Percentiles rank a stretch among this genome's conserved stretches.
phyloP scores from a whole-genome alignment of 768 basidiomycete genomes.

The Russula foetens region DNA sequence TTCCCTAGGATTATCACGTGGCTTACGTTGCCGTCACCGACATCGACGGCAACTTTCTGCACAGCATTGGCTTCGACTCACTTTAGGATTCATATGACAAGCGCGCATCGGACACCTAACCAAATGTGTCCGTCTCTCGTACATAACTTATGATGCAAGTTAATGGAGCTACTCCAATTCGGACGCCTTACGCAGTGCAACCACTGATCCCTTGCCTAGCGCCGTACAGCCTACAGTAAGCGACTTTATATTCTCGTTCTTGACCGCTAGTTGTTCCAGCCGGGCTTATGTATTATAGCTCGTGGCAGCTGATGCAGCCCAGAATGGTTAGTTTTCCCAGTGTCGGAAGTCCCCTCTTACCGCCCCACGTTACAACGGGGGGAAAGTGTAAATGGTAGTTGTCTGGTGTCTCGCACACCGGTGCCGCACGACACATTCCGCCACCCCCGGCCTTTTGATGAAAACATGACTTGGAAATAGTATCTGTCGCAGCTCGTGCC shows the following conservation, averaged over 20 bases:
- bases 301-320: neutral
- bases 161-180: neutral
- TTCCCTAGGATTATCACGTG: neutral
- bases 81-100: neutral
- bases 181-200: neutral
- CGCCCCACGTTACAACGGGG: neutral
- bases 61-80: neutral
- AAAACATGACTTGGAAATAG: neutral
- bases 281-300: constrained; percentile 6
- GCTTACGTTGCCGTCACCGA: neutral
- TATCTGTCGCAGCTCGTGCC: neutral
- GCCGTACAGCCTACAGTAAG: constrained; percentile 18
- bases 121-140: neutral
- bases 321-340: constrained; percentile 4
- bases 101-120: neutral
- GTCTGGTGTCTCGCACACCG: neutral
- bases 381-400: neutral
- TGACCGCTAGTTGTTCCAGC: constrained; percentile 10
- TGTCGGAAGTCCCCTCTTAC: neutral
- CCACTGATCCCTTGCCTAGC: neutral
- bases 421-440: neutral
- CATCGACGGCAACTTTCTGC: neutral
- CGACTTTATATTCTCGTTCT: neutral
- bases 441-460: constrained; percentile 11
- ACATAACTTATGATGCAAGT: neutral